These are phyloP conservation scores for Hygrocybe coccinea DNA, from an alignment of 768 basidiomycete species.

Conservation along the genomic window DNA sequence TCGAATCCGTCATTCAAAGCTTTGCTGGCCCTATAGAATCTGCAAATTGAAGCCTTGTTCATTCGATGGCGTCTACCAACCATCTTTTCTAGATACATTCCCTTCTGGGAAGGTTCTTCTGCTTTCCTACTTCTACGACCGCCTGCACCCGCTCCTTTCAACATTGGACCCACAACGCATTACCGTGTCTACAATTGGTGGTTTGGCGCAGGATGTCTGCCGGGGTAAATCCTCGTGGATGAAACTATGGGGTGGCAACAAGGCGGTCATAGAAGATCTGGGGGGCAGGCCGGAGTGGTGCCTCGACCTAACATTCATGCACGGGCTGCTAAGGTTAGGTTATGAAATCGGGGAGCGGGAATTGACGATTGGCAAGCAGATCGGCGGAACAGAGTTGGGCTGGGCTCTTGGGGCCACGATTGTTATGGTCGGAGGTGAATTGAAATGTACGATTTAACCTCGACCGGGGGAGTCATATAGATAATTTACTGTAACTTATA, in stretches of 20 bases:
- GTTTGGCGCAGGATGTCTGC: conserved; percentile 70
- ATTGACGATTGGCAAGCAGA: conserved; percentile 79
- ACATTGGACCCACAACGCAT: conserved; percentile 21
- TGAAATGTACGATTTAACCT: conserved; percentile 45
- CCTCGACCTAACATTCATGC: conserved; percentile 93
- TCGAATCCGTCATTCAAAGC: not conserved
- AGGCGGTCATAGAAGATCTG: conserved; percentile 53
- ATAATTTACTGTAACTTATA: no score
- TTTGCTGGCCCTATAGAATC: conserved; percentile 54
- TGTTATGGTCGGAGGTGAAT: conserved; percentile 59
- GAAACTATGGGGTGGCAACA: conserved; percentile 39
- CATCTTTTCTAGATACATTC: conserved; percentile 85
- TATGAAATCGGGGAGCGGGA: conserved; percentile 81
- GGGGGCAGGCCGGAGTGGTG: conserved; percentile 89
- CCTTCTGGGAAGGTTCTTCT: conserved; percentile 78
- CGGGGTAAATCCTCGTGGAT: conserved; percentile 60
- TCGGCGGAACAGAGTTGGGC: conserved; percentile 85
- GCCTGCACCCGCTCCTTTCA: conserved; percentile 70
- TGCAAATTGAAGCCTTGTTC: conserved; percentile 93
- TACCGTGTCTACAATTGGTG: conserved; percentile 54
- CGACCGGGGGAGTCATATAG: no score
- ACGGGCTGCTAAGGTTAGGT: conserved; percentile 77
- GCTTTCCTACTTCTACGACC: conserved; percentile 98
- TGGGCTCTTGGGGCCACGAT: conserved; percentile 89
- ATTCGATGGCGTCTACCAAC: conserved; percentile 97